A percentile compares a stretch with the other conserved stretches of the same genome.
phyloP scores from a whole-genome alignment of 129 eudicot species.

The Ambrosia trifida region DNA sequence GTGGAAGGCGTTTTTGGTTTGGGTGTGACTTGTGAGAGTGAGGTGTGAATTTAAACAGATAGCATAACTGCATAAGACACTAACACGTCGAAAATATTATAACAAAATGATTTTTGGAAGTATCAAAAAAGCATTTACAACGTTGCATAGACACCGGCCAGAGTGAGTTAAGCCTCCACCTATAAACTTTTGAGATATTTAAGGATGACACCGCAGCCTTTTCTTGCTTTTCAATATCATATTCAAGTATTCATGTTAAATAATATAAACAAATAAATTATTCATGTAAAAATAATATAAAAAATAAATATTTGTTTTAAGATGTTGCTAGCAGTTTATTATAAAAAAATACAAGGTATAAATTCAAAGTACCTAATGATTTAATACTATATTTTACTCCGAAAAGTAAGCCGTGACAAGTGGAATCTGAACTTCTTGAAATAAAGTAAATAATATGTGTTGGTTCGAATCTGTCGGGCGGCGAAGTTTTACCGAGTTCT shows the following conservation, averaged over 20 bases:
- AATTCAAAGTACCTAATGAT: neutral
- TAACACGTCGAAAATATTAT: constrained; percentile 23
- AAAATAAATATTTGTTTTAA: neutral
- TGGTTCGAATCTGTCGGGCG: too few relatives aligned
- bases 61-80: constrained; percentile 8
- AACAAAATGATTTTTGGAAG: constrained; percentile 25
- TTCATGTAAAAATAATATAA: neutral
- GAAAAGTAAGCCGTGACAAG: constrained; percentile 14
- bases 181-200: constrained; percentile 3
- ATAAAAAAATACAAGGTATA: neutral
- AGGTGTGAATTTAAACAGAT: constrained; percentile 4
- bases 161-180: constrained; percentile 13
- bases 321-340: neutral
- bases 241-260: too few relatives aligned
- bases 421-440: neutral
- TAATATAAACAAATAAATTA: too few relatives aligned
- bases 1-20: constrained; percentile 33
- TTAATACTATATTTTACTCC: neutral
- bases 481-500: too few relatives aligned
- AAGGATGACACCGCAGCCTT: constrained; percentile 16
- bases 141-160: constrained; percentile 41
- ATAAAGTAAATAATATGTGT: too few relatives aligned
- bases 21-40: constrained; percentile 14
- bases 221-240: neutral
- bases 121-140: constrained; percentile 30